Conservation (phyloP, 2,329 filamentous ascomycete species). For the Nigrograna mackinnonii region DNA sequence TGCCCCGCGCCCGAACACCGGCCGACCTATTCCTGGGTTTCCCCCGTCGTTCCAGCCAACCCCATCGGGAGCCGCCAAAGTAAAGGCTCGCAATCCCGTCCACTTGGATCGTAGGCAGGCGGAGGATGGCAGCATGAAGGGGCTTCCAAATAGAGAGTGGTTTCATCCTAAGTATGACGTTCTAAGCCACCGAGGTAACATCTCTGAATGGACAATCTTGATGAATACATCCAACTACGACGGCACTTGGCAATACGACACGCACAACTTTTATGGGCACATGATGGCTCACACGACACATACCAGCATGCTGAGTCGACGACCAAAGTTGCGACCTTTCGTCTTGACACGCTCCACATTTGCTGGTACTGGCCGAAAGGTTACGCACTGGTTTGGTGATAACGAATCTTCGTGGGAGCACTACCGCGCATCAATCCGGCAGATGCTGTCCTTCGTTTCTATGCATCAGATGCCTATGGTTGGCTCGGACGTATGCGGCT, state of each 20-base stretch:
- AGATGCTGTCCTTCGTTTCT: conserved; percentile 50
- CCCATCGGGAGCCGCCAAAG: not conserved
- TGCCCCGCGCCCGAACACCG: conserved; percentile 61
- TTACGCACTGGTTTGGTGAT: conserved; percentile 66
- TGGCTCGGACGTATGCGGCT: conserved; percentile 74
- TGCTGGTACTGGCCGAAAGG: conserved; percentile 67
- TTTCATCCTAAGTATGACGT: conserved; percentile 69
- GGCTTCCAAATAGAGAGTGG: conserved; percentile 65
- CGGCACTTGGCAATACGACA: conserved; percentile 71
- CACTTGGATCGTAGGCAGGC: conserved; percentile 15
- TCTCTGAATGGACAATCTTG: conserved; percentile 57
- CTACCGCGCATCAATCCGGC: conserved; percentile 46
- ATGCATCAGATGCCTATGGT: conserved; percentile 54
- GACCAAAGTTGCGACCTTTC: conserved; percentile 67
- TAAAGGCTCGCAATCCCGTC: conserved; percentile 15
- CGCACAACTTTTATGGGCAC: conserved; percentile 76
- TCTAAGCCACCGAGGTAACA: conserved; percentile 59
- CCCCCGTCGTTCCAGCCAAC: conserved; percentile 67
- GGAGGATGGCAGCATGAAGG: conserved; percentile 50
- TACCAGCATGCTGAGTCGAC: conserved; percentile 67
- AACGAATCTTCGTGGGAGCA: conserved; percentile 49
- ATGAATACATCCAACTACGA: conserved; percentile 71
- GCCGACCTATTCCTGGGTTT: conserved; percentile 70
- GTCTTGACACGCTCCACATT: conserved; percentile 79
- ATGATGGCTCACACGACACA: conserved; percentile 73